These are phyloP conservation scores for Alternaria gaisen DNA, from an alignment of 2,329 filamentous ascomycete species.

Conservation along the genomic window DNA sequence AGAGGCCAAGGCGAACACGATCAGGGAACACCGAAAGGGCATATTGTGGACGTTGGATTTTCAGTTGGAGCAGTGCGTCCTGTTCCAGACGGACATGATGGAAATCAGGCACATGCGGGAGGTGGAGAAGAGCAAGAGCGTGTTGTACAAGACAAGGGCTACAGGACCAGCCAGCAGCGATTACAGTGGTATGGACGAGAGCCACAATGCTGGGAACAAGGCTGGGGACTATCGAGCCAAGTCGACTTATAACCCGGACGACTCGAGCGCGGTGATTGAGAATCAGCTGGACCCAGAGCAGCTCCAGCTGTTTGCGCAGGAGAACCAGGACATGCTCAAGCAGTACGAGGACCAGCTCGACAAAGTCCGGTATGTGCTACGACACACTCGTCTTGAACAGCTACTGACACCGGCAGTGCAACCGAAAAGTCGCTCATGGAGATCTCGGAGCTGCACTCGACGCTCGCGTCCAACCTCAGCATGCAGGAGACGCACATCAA, in stretches of 20 bases:
- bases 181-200: slow-evolving; percentile 32
- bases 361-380: slow-evolving; percentile 80
- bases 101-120: slow-evolving; percentile 85
- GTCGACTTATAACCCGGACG: slow-evolving; percentile 32
- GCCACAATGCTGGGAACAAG: slow-evolving; percentile 13
- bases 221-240: slow-evolving; percentile 41
- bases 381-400: neutral
- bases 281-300: slow-evolving; percentile 81
- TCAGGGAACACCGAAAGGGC: slow-evolving; percentile 78
- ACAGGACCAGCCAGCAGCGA: slow-evolving; percentile 36
- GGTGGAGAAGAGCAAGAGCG: slow-evolving; percentile 87
- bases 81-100: slow-evolving; percentile 89
- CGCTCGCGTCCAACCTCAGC: slow-evolving; percentile 84
- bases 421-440: slow-evolving; percentile 91
- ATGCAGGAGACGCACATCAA: slow-evolving; percentile 90
- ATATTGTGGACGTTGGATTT: slow-evolving; percentile 84
- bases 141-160: slow-evolving; percentile 73
- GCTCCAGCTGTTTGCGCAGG: slow-evolving; percentile 89
- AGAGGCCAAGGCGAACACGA: slow-evolving; percentile 73
- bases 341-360: slow-evolving; percentile 94
- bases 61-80: slow-evolving; percentile 77
- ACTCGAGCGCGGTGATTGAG: slow-evolving; percentile 52
- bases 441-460: slow-evolving; percentile 89
- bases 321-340: slow-evolving; percentile 90
- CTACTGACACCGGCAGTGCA: slow-evolving; percentile 63